Base-by-base conservation (phyloP, 2,329 filamentous ascomycete species). In the Chaetomium strumarium region DNA sequence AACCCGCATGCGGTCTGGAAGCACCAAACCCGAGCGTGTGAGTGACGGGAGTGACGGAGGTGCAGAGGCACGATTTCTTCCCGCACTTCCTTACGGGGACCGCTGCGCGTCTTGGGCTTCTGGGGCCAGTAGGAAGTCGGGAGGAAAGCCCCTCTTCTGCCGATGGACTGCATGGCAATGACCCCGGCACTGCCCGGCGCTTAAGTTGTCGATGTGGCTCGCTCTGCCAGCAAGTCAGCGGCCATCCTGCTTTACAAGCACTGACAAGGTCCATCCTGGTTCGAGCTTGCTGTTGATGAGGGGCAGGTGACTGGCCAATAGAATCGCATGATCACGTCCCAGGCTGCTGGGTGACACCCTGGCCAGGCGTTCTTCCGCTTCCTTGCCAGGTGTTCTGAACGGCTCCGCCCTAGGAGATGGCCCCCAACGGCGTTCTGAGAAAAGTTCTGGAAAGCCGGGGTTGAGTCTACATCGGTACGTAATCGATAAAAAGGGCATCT, bases 141-240 rank as follows among this genome's bases (percentile, higher is more conserved):
- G 46, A 40, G 60, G 51, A 54, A 57, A 60, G 55, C 55, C 57
- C 55, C 63, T 55, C 55, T 63, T 62, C 58, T 62, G 61, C 64
- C 58, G 61, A 63, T 55, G 56, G 71, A 69, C 71, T 75, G 75
- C 75, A 76, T 71, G 68, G 66, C 67, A 64, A 63, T 66, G 71
- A 72, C 71, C 67, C 74, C 72, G 75, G 78, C 78, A 78, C 78
- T 81, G 71, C 67, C 74, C 72, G 75, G 78, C 78, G 78, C 78
- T 81, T 81, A 81, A 59, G 49, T 30, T 16, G 53, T 54, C 44
- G 58, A 24, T 55, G 56, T 58, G 59, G 64, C 67, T 72, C 69
- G 67, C 70, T 70, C 71, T 67, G 50, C 53, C 51, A 56, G 55
- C 60, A 55, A 63, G 56, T 60, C 50, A 59, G 53, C 51, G 45